Percentiles rank a stretch among this genome's conserved stretches.
phyloP scores from a whole-genome alignment of 225 moss, liverwort and hornwort species.

The Asterella californica region DNA sequence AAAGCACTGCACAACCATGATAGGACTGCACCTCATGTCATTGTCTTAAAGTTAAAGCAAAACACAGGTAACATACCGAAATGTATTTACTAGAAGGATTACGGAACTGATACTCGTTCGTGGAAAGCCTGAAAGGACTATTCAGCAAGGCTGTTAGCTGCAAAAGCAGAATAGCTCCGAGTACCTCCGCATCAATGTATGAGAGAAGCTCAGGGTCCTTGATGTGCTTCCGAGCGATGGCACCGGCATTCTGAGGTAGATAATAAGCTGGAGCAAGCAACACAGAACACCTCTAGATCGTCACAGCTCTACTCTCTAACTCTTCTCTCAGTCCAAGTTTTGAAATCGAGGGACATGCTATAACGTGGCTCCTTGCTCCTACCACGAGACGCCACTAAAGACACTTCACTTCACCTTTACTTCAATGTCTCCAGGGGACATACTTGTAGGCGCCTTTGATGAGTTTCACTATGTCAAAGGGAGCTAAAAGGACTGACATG shows the following conservation, averaged over 20 bases:
- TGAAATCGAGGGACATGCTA: background rate
- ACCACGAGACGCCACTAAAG: background rate
- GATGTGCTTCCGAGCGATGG: conserved; percentile 78
- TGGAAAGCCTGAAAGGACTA: background rate
- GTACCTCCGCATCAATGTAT: conserved; percentile 84
- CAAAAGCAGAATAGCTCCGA: background rate
- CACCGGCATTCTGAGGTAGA: conserved; percentile 89
- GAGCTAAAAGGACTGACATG: background rate
- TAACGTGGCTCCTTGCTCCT: background rate
- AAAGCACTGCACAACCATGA: conserved; percentile 68
- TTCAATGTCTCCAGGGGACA: background rate
- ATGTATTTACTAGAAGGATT: background rate
- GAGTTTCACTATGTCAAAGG: background rate
- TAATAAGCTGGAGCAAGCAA: conserved; percentile 54
- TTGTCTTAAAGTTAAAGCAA: background rate
- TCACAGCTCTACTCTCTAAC: background rate
- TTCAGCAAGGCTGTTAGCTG: background rate
- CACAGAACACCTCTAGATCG: background rate
- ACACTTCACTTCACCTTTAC: background rate
- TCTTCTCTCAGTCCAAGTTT: background rate
- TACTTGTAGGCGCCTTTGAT: background rate
- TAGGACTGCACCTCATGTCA: conserved; percentile 29
- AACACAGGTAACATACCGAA: background rate
- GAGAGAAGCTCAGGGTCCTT: conserved; percentile 63
- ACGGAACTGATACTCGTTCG: background rate